Evolutionary conservation across 2,329 filamentous ascomycete genomes (phyloP).

Genomic region (Ilyonectria robusta): DNA sequence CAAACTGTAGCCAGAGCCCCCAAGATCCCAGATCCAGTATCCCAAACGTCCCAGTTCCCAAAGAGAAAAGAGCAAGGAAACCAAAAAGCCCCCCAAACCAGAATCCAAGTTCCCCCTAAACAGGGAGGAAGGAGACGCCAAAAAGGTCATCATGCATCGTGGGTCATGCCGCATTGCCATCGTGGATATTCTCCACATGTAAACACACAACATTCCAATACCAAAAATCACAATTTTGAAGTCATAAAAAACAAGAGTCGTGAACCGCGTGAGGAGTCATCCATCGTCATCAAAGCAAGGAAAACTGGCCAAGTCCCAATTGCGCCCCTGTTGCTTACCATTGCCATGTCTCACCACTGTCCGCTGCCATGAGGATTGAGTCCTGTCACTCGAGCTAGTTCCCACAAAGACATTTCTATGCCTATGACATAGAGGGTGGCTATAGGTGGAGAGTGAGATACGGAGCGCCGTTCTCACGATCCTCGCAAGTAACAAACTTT

Average conservation of each 20-base stretch:
- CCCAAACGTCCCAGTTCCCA: conserved; percentile 9
- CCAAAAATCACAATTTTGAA: conserved; percentile 24
- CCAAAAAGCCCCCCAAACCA: neutral
- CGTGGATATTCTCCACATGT: conserved; percentile 41
- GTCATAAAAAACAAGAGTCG: conserved; percentile 39
- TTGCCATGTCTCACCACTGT: conserved; percentile 19
- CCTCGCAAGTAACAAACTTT: conserved; percentile 55
- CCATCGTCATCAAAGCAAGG: conserved; percentile 28
- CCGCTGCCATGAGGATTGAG: neutral
- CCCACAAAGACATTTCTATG: neutral
- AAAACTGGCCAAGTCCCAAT: conserved; percentile 12
- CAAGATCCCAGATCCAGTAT: conserved; percentile 6
- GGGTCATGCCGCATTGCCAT: conserved; percentile 44
- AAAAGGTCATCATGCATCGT: conserved; percentile 32
- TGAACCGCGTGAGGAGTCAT: conserved; percentile 38
- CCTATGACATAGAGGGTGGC: neutral
- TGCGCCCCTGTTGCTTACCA: conserved; percentile 18
- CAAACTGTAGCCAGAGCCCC: neutral
- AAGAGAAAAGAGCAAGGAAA: conserved; percentile 6
- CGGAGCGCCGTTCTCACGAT: conserved; percentile 52
- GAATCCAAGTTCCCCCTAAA: neutral
- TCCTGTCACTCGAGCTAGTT: neutral
- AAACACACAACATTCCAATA: conserved; percentile 33
- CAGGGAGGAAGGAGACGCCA: neutral
- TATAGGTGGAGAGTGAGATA: conserved; percentile 50